Conservation (phyloP, 2,329 filamentous ascomycete genomes). For the Exophiala lecanii-corni region DNA sequence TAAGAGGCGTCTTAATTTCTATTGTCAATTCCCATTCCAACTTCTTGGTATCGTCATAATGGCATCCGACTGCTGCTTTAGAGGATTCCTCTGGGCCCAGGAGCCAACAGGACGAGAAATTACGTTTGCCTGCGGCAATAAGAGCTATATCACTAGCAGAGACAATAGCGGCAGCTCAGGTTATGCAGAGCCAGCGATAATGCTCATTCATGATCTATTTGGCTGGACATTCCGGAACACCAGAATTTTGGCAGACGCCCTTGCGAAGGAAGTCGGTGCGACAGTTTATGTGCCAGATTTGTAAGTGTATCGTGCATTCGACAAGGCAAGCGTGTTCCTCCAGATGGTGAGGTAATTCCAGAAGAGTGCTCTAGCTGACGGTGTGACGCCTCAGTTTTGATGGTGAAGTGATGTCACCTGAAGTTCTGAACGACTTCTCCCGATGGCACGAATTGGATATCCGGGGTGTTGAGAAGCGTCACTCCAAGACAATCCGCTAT, state of each 20-base stretch:
- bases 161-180: slow-evolving; percentile 33
- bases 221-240: slow-evolving; percentile 43
- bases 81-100: slow-evolving; percentile 40
- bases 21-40: too few species aligned
- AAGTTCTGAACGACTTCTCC: slow-evolving; percentile 29
- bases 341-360: background rate
- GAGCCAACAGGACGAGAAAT: slow-evolving; percentile 32
- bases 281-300: slow-evolving; percentile 42
- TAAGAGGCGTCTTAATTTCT: too few species aligned
- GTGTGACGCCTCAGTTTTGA: slow-evolving; percentile 6
- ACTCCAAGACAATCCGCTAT: slow-evolving; percentile 28
- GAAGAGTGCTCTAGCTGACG: background rate
- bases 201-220: slow-evolving; percentile 46
- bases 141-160: slow-evolving; percentile 36
- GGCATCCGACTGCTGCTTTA: background rate
- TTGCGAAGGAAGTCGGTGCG: slow-evolving; percentile 40
- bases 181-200: too few species aligned
- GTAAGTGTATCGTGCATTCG: background rate
- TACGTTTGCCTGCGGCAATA: slow-evolving; percentile 32
- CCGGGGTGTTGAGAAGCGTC: too few species aligned
- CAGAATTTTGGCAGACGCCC: slow-evolving; percentile 43
- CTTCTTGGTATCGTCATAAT: too few species aligned
- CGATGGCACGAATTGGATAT: slow-evolving; percentile 36
- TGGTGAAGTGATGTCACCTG: slow-evolving; percentile 31
- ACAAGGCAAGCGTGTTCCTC: background rate